Conservation (phyloP, 441 rosid species). For the Aquilaria agallochum region DNA sequence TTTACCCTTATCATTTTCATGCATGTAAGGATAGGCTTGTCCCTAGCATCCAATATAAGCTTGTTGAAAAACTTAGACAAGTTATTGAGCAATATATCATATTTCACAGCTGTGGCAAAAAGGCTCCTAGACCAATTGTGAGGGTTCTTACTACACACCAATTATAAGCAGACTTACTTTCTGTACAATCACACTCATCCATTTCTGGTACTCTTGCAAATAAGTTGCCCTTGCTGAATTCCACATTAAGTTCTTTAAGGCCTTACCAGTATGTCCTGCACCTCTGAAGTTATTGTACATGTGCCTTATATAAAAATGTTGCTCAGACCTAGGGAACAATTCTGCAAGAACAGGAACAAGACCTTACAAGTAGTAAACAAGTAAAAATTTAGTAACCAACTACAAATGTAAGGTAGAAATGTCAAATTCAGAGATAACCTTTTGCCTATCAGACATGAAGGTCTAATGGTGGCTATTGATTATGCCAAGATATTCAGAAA, state of each 20-base stretch:
- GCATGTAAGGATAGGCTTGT: not conserved
- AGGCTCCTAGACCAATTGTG: not conserved
- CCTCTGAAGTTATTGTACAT: too few relatives aligned
- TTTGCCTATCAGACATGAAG: too few relatives aligned
- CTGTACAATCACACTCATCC: not conserved
- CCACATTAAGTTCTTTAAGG: not conserved
- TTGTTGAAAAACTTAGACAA: not conserved
- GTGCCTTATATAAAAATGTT: too few relatives aligned
- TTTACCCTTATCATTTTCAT: too few relatives aligned
- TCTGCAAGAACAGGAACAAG: too few relatives aligned
- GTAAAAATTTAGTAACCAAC: too few relatives aligned
- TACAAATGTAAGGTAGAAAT: too few relatives aligned
- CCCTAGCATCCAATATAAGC: not conserved
- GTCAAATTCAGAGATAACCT: too few relatives aligned
- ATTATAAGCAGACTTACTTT: not conserved
- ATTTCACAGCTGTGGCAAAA: not conserved
- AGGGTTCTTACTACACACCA: not conserved
- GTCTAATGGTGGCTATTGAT: too few relatives aligned
- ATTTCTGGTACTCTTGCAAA: not conserved
- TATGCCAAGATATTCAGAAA: too few relatives aligned
- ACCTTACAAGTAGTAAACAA: too few relatives aligned
- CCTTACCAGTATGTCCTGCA: not conserved
- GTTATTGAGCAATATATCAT: not conserved
- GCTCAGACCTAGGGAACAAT: too few relatives aligned
- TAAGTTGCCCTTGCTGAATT: not conserved